phyloP scores from a whole-genome alignment of 75 land plant genomes.

The Pseudotsuga menziesii region DNA sequence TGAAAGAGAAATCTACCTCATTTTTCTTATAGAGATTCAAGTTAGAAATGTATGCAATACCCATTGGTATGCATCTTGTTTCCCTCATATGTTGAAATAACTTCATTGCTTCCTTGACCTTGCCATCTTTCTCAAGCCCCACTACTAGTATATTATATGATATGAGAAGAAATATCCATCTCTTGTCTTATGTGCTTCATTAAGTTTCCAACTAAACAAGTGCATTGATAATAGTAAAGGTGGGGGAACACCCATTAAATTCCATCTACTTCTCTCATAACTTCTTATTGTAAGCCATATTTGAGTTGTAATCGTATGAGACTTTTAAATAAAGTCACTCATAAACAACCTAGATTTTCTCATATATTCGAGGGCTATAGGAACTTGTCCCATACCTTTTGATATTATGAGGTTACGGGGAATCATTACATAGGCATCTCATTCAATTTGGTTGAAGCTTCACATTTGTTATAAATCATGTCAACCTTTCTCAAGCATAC shows the following conservation, averaged over 20 bases:
- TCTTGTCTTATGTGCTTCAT: constrained; percentile 55
- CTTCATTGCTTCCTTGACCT: constrained; percentile 16
- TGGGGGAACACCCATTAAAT: constrained; percentile 47
- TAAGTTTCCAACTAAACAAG: constrained; percentile 47
- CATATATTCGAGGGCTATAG: constrained; percentile 42
- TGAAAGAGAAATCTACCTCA: constrained; percentile 48
- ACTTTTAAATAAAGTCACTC: constrained; percentile 54
- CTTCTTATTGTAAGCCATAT: constrained; percentile 45
- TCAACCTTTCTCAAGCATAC: too few relatives aligned
- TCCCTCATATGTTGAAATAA: constrained; percentile 23
- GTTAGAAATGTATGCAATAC: constrained; percentile 16
- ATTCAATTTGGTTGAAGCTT: constrained; percentile 8
- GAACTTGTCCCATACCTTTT: constrained; percentile 40
- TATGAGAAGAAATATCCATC: constrained; percentile 45
- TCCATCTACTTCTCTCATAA: constrained; percentile 53
- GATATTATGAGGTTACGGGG: constrained; percentile 29
- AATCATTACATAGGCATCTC: constrained; percentile 40
- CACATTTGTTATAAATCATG: too few relatives aligned
- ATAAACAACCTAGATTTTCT: constrained; percentile 36
- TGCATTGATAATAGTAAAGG: constrained; percentile 64
- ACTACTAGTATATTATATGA: constrained; percentile 56
- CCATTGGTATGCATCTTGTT: not conserved
- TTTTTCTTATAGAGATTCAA: constrained; percentile 38
- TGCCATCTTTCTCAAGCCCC: constrained; percentile 19
- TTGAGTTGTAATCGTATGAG: constrained; percentile 53